phyloP scores from a whole-genome alignment of 805 yeast genomes.

The Jamesozyma jinghongensis region DNA sequence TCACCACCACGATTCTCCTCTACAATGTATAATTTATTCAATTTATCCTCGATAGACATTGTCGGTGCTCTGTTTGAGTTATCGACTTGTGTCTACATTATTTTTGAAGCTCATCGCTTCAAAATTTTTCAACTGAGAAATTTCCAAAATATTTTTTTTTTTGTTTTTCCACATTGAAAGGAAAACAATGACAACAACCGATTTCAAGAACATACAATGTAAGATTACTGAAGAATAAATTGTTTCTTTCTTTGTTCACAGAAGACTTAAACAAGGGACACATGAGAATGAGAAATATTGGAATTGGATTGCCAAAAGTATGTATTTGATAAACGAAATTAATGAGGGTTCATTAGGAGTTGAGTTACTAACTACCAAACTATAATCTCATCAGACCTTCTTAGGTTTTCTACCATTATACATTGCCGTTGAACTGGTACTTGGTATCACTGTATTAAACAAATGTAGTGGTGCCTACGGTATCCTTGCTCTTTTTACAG shows the following conservation, averaged over 20 bases:
- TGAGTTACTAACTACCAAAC: constrained; percentile 4
- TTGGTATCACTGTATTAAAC: constrained; percentile 70
- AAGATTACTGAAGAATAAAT: too few species aligned
- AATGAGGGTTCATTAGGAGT: too few species aligned
- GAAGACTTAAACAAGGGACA: too few species aligned
- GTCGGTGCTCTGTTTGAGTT: not conserved
- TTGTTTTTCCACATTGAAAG: not conserved
- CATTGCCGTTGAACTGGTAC: constrained; percentile 75
- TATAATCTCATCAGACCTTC: constrained; percentile 38
- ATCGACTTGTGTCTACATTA: not conserved
- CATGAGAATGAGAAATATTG: too few species aligned
- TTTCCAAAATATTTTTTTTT: too few species aligned
- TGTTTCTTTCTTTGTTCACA: too few species aligned
- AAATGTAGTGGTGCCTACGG: constrained; percentile 89
- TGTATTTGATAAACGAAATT: too few species aligned
- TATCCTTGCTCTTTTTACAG: constrained; percentile 73
- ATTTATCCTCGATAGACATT: constrained; percentile 20
- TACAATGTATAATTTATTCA: constrained; percentile 12
- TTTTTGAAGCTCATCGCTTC: not conserved
- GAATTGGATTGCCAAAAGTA: too few species aligned
- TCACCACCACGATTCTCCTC: constrained; percentile 9
- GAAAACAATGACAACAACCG: too few species aligned
- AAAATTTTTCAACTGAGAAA: not conserved
- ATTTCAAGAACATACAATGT: too few species aligned
- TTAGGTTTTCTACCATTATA: constrained; percentile 68